Evolutionary conservation across 805 yeast species (phyloP).

Genomic region (Candida ipomoeae): DNA sequence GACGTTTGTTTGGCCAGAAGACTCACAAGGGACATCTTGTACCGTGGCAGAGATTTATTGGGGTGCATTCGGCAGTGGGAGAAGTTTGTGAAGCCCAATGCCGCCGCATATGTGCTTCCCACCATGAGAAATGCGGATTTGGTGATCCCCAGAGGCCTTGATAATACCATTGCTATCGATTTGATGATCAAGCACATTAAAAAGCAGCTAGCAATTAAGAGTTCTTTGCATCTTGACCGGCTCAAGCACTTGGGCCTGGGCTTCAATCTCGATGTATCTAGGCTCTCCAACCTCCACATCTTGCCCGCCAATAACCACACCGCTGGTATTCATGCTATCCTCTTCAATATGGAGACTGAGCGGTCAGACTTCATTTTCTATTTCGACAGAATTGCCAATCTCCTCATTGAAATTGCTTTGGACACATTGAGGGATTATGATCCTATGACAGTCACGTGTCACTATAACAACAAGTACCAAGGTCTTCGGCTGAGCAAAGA

Average conservation of each 20-base stretch:
- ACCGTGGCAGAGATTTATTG: slow-evolving; percentile 77
- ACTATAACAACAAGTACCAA: slow-evolving; percentile 16
- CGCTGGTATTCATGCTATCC: slow-evolving; percentile 64
- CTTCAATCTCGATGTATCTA: slow-evolving; percentile 26
- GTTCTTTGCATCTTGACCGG: slow-evolving; percentile 61
- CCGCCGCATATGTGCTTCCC: slow-evolving; percentile 68
- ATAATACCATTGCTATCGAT: slow-evolving; percentile 73
- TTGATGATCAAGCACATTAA: slow-evolving; percentile 76
- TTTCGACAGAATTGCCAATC: slow-evolving; percentile 75
- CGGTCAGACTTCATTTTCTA: slow-evolving; percentile 81
- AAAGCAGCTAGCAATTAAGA: slow-evolving; percentile 63
- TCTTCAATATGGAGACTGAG: slow-evolving; percentile 51
- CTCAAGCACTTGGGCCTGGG: slow-evolving; percentile 53
- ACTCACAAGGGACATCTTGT: slow-evolving; percentile 77
- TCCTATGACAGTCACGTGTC: slow-evolving; percentile 27
- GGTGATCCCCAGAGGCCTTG: slow-evolving; percentile 87
- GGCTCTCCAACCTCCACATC: slow-evolving; percentile 30
- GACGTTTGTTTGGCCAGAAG: slow-evolving; percentile 91
- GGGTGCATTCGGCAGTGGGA: slow-evolving; percentile 92
- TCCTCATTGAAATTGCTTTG: slow-evolving; percentile 64
- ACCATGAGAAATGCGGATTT: slow-evolving; percentile 79
- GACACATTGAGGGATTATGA: slow-evolving; percentile 45
- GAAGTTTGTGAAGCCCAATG: slow-evolving; percentile 86
- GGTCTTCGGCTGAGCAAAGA: slow-evolving; percentile 48
- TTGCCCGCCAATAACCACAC: slow-evolving; percentile 61